Conservation (phyloP, 176 grass and related monocot species). For the Canna indica region DNA sequence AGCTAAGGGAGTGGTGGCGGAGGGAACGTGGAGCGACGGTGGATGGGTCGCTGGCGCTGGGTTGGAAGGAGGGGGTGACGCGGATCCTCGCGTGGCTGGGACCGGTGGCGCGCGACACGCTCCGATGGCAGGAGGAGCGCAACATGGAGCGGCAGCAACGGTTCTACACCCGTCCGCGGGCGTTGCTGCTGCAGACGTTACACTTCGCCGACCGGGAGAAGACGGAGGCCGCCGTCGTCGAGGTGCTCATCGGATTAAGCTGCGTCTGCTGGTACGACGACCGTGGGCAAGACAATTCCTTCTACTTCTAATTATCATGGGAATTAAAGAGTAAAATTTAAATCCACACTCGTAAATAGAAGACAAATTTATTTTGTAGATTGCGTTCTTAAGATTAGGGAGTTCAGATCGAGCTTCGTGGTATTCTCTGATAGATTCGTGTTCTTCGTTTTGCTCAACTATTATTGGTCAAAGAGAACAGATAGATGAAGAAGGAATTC, state of each 20-base stretch:
- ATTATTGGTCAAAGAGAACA: too few species aligned
- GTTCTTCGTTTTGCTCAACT: too few species aligned
- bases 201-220: slow-evolving; percentile 68
- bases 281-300: slow-evolving; percentile 4
- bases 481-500: too few species aligned
- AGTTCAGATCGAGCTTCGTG: too few species aligned
- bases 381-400: too few species aligned
- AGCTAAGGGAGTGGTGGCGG: slow-evolving; percentile 48
- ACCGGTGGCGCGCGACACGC: slow-evolving; percentile 57
- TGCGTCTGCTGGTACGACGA: slow-evolving; percentile 65
- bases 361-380: too few species aligned
- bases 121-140: slow-evolving; percentile 69
- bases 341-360: too few species aligned
- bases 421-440: too few species aligned
- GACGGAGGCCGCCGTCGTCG: slow-evolving; percentile 54
- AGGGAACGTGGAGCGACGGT: slow-evolving; percentile 13
- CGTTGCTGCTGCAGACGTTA: slow-evolving; percentile 58
- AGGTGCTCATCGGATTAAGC: slow-evolving; percentile 65
- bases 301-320: background rate
- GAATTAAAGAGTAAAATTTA: too few species aligned
- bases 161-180: slow-evolving; percentile 46
- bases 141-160: slow-evolving; percentile 60
- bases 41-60: slow-evolving; percentile 32
- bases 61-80: slow-evolving; percentile 32
- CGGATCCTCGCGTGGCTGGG: slow-evolving; percentile 49